phyloP scores from a whole-genome alignment of 2,329 filamentous ascomycete genomes.

The Colletotrichum neosansevieriae region DNA sequence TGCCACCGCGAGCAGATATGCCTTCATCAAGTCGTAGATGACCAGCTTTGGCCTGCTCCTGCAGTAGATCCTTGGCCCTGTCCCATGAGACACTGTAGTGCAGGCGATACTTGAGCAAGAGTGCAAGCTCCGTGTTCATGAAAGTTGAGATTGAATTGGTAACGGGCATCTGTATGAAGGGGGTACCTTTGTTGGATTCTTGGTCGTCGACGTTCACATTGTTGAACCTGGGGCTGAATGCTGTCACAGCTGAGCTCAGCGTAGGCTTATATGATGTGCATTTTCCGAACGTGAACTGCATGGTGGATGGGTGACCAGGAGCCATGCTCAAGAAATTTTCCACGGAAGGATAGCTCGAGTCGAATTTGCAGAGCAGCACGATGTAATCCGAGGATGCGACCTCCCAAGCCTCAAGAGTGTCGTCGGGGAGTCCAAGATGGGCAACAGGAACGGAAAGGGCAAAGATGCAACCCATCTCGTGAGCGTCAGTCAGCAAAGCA shows the following conservation, averaged over 20 bases:
- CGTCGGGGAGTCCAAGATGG: constrained; percentile 79
- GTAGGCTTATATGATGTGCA: constrained; percentile 80
- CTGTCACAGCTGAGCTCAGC: constrained; percentile 61
- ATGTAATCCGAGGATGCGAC: constrained; percentile 76
- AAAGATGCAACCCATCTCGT: constrained; percentile 60
- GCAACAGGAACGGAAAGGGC: constrained; percentile 77
- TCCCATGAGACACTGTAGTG: constrained; percentile 34
- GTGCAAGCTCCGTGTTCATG: constrained; percentile 73
- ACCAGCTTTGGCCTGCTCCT: constrained; percentile 23
- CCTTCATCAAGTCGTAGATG: constrained; percentile 7
- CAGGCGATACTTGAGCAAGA: constrained; percentile 68
- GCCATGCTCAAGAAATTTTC: constrained; percentile 63
- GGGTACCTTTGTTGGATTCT: constrained; percentile 2
- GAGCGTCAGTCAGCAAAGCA: constrained; percentile 66
- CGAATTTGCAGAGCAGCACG: constrained; percentile 77
- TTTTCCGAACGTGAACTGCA: constrained; percentile 75
- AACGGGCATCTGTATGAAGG: constrained; percentile 73
- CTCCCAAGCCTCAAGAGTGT: constrained; percentile 83
- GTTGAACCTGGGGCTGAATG: constrained; percentile 55
- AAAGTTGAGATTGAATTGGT: constrained; percentile 78
- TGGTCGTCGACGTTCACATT: constrained; percentile 7
- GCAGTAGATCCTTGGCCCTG: constrained; percentile 27
- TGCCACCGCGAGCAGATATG: background rate
- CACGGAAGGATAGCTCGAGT: constrained; percentile 70
- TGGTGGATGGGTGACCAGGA: constrained; percentile 48